Base-by-base conservation (phyloP, 1,139 yeast species). In the Lodderomyces theae region DNA sequence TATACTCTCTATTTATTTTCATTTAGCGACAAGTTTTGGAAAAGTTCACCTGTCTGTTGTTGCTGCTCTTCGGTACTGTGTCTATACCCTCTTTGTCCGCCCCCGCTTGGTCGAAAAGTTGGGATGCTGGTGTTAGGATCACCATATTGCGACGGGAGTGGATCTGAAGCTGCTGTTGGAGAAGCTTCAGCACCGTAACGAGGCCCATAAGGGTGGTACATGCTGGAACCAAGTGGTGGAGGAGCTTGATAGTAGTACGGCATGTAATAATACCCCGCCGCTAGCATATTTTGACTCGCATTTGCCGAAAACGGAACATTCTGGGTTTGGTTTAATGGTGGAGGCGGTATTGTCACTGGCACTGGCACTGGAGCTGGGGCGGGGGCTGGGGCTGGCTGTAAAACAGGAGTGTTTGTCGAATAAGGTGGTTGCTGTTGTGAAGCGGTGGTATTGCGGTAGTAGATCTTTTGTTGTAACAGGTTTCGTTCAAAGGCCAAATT, bases 401-500 rank as follows among this genome's bases (percentile, higher is more conserved):
- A 24, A 5, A 25, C 19, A 4, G 35, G 28, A 17, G 40, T 9
- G 15, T 5, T 26, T 9, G 25, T 18, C 32, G 37, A 30, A 21
- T 15, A 24, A 30, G 37, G 7, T 13, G 37, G 7, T 25, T 23
- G 31, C 11, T 17, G 23, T 18, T 18, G 11, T 37, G 34, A 16
- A n/a, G n/a, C n/a, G n/a, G n/a, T n/a, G n/a, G 37, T 7, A n/a
- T 35, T n/a, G 19, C 41, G 62, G 43, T 64, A 66, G 42, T 65
- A 66, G 40, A 60, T 53, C 42, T 61, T 59, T 31, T 63, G 68
- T 42, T 65, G 71, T 38, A 61, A 57, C 53, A 58, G 60, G 42
- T 61, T 64, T 37, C 70, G 50, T 47, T 66, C 72, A 46, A 61
- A 61, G 7, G 70, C 72, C 35, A 66, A 53, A 37, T 51, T 50